These are phyloP conservation scores for Diplotaxis tenuifolia DNA, from an alignment of 345 rosid genomes.

Conservation along the genomic window DNA sequence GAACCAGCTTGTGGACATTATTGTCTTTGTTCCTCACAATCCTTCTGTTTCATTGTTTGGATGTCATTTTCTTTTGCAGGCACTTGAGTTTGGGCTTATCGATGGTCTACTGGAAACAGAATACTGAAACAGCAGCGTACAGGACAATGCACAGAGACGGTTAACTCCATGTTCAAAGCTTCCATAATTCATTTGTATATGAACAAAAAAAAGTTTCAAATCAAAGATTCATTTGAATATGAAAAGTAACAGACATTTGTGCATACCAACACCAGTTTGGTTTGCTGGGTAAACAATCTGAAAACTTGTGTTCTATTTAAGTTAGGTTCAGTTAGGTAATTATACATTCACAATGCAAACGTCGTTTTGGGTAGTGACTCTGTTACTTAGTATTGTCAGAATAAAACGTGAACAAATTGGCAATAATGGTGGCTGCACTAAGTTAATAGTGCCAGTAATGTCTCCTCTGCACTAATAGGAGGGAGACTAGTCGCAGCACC, in stretches of 20 bases:
- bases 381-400: slow-evolving; percentile 3
- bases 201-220: not conserved
- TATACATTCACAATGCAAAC: slow-evolving; percentile 14
- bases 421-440: not conserved
- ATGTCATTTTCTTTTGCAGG: slow-evolving; percentile 42
- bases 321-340: slow-evolving; percentile 2
- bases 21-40: not conserved
- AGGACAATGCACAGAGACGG: not conserved
- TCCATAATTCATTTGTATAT: slow-evolving; percentile 15
- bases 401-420: slow-evolving; percentile 1
- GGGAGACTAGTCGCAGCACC: no score
- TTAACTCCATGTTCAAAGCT: slow-evolving; percentile 17
- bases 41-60: not conserved
- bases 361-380: not conserved
- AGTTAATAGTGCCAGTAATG: not conserved
- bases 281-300: not conserved
- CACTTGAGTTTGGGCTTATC: slow-evolving; percentile 81
- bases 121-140: slow-evolving; percentile 39
- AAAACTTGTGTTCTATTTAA: not conserved
- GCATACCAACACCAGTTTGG: slow-evolving; percentile 21
- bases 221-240: slow-evolving; percentile 14
- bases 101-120: slow-evolving; percentile 82
- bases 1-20: not conserved
- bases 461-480: not conserved
- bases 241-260: slow-evolving; percentile 18